Conservation (phyloP, 352 stramenopile genomes). For the Globisporangium cylindrosporum region DNA sequence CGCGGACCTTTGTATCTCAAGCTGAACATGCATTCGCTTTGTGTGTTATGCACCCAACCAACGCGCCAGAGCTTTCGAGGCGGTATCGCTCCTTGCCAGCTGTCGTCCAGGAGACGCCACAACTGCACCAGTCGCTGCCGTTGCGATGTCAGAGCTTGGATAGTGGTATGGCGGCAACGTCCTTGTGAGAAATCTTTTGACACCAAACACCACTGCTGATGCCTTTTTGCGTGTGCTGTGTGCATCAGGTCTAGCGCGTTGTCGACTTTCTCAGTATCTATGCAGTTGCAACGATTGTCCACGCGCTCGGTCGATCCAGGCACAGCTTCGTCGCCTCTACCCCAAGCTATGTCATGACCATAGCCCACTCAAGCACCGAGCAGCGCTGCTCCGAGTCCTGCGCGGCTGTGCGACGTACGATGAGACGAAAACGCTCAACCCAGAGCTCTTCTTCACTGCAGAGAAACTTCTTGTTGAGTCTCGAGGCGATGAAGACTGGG, state of each 20-base stretch:
- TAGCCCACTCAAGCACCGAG: slow-evolving; percentile 7
- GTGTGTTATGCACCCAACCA: no score
- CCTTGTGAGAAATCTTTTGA: background rate
- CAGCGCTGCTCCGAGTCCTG: slow-evolving; percentile 44
- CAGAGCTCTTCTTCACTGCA: slow-evolving; percentile 38
- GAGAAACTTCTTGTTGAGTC: slow-evolving; percentile 49
- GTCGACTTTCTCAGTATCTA: slow-evolving; percentile 30
- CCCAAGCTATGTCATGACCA: slow-evolving; percentile 25
- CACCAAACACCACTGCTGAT: background rate
- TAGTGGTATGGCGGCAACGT: background rate
- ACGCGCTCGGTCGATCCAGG: slow-evolving; percentile 42
- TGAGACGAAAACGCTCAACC: slow-evolving; percentile 48
- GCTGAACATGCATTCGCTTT: no score
- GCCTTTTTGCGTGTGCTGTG: background rate
- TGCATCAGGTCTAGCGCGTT: background rate
- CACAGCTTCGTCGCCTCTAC: slow-evolving; percentile 31
- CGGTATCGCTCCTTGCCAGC: slow-evolving; percentile 3
- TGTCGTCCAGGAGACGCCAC: background rate
- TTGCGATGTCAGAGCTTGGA: slow-evolving; percentile 10
- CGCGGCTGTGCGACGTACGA: slow-evolving; percentile 69
- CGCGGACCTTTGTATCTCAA: no score
- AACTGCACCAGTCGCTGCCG: background rate
- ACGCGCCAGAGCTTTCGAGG: background rate
- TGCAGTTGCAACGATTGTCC: slow-evolving; percentile 67
- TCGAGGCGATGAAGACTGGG: slow-evolving; percentile 45